Percentiles rank a stretch among this genome's conserved stretches.
These are phyloP conservation scores for Penicillium psychrosexuale DNA, from an alignment of 2,329 filamentous ascomycete genomes.

Conservation along the genomic window DNA sequence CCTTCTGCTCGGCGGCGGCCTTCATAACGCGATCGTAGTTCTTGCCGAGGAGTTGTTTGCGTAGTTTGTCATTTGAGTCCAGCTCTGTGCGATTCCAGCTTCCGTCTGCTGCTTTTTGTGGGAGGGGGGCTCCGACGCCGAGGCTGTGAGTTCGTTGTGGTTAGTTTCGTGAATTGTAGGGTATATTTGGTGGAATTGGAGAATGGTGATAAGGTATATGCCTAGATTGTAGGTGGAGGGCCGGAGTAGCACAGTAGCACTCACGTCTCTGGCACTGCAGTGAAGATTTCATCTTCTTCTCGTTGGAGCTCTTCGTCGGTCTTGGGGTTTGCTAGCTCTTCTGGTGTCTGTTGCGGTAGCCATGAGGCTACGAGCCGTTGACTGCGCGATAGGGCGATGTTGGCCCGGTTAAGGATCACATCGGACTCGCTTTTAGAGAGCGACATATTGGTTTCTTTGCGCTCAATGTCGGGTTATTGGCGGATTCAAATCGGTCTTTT, in stretches of 20 bases:
- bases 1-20: slow-evolving; percentile 24
- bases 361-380: slow-evolving; percentile 56
- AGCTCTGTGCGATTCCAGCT: slow-evolving; percentile 41
- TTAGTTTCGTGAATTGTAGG: neutral
- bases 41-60: slow-evolving; percentile 46
- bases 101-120: slow-evolving; percentile 40
- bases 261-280: slow-evolving; percentile 54
- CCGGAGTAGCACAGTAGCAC: too few relatives aligned
- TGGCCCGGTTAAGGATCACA: slow-evolving; percentile 54
- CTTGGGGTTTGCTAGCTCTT: slow-evolving; percentile 39
- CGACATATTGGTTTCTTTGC: slow-evolving; percentile 25
- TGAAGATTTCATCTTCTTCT: slow-evolving; percentile 56
- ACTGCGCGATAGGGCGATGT: slow-evolving; percentile 52
- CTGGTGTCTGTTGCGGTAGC: slow-evolving; percentile 50
- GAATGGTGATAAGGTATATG: neutral
- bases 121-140: slow-evolving; percentile 49
- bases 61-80: slow-evolving; percentile 44
- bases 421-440: slow-evolving; percentile 48
- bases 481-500: neutral
- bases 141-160: slow-evolving; percentile 34
- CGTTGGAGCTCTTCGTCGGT: slow-evolving; percentile 46
- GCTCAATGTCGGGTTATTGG: neutral
- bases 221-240: neutral
- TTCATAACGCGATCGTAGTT: slow-evolving; percentile 42
- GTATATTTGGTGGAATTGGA: neutral